Conservation (phyloP, 2,329 filamentous ascomycete genomes). For the Sclerotinia sclerotiorum region DNA sequence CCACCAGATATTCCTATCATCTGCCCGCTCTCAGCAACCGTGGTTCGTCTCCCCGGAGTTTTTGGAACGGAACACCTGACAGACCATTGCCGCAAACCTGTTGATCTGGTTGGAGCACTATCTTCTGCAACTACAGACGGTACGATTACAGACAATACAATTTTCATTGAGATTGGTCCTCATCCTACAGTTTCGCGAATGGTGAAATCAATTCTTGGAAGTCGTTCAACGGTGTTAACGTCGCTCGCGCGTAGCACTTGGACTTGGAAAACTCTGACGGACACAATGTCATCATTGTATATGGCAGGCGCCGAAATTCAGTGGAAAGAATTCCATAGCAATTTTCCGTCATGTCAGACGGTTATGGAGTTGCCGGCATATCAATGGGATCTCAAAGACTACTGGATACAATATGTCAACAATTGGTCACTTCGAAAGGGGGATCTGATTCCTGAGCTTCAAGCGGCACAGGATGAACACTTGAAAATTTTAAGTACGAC, state of each 20-base stretch:
- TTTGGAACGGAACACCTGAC: neutral
- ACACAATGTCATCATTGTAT: neutral
- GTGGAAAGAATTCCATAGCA: constrained; percentile 18
- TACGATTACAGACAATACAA: too few species aligned
- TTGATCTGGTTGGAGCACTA: constrained; percentile 53
- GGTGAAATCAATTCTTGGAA: constrained; percentile 6
- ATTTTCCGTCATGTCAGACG: neutral
- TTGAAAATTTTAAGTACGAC: neutral
- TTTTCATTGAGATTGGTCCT: constrained; percentile 64
- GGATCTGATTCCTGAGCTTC: constrained; percentile 47
- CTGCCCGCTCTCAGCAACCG: neutral
- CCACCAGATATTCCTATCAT: constrained; percentile 3
- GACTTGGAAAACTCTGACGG: neutral
- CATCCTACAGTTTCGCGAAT: constrained; percentile 53
- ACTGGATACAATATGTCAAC: constrained; percentile 61
- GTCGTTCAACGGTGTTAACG: neutral
- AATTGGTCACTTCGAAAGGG: constrained; percentile 50
- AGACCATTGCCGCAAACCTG: neutral
- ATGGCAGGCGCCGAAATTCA: constrained; percentile 2
- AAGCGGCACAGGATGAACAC: constrained; percentile 29
- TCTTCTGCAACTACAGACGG: constrained; percentile 62
- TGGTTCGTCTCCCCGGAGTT: neutral
- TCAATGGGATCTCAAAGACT: constrained; percentile 66
- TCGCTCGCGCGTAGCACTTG: neutral
- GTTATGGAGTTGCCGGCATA: constrained; percentile 55